Evolutionary conservation across 2,329 filamentous ascomycete species (phyloP).

Genomic region (Aquanectria penicillioides): DNA sequence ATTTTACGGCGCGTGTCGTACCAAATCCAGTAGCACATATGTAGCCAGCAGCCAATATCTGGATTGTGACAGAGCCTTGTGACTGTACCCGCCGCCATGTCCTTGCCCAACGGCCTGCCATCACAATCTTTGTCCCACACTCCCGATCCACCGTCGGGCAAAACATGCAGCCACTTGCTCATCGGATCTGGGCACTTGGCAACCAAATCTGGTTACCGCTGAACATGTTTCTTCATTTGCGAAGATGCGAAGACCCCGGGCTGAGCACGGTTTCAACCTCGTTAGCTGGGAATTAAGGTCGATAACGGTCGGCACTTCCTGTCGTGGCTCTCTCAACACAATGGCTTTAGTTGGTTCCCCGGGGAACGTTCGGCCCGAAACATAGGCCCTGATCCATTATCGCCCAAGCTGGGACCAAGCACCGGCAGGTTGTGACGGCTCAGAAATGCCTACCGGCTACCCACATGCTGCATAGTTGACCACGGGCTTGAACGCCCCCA

Average conservation of each 20-base stretch:
- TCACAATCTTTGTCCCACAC: not conserved
- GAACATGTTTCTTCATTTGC: not conserved
- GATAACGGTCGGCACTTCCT: too few relatives aligned
- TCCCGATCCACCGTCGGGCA: slow-evolving; percentile 9
- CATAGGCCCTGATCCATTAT: not conserved
- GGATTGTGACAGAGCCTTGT: slow-evolving; percentile 10
- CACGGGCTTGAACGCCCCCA: not conserved
- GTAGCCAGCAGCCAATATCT: too few relatives aligned
- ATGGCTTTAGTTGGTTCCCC: slow-evolving; percentile 3
- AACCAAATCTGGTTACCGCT: slow-evolving; percentile 1
- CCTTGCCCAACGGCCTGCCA: slow-evolving; percentile 4
- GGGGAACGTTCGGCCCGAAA: not conserved
- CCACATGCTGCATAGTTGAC: not conserved
- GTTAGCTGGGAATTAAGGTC: too few relatives aligned
- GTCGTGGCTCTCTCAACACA: too few relatives aligned
- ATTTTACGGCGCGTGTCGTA: not conserved
- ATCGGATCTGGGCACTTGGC: not conserved
- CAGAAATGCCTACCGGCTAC: not conserved
- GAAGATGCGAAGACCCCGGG: not conserved
- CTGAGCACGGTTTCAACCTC: slow-evolving; percentile 1
- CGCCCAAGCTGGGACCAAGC: slow-evolving; percentile 7
- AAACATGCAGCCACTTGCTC: slow-evolving; percentile 11
- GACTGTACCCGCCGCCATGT: not conserved
- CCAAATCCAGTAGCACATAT: not conserved
- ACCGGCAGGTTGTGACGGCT: not conserved